Percentiles rank a stretch among this genome's conserved stretches.
Evolutionary conservation across 2,329 filamentous ascomycete species (phyloP).

Genomic region (Monosporascus sp.): DNA sequence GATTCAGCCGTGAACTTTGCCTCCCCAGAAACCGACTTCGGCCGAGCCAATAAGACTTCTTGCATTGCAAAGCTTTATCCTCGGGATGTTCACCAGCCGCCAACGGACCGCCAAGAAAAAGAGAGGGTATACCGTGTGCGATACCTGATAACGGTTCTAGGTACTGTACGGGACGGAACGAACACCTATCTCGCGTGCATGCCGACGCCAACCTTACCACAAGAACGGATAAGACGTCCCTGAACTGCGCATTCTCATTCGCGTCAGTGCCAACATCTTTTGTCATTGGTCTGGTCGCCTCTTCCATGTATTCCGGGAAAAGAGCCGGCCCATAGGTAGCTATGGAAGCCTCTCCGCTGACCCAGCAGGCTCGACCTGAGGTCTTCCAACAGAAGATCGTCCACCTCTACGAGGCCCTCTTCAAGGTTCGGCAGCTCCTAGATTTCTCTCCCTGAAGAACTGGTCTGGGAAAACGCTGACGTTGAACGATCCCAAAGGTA

Average conservation of each 20-base stretch:
- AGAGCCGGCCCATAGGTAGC: constrained; percentile 5
- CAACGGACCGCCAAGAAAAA: not conserved
- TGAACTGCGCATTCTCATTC: not conserved
- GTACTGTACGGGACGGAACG: not conserved
- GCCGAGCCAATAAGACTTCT: constrained; percentile 32
- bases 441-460: constrained; percentile 11
- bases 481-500: constrained; percentile 21
- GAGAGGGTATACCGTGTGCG: not conserved
- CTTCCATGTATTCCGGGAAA: constrained; percentile 6
- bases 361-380: constrained; percentile 84
- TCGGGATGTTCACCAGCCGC: not conserved
- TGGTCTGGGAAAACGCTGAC: constrained; percentile 19
- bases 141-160: not conserved
- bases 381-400: constrained; percentile 93
- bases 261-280: not conserved
- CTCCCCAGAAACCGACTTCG: constrained; percentile 18
- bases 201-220: no score
- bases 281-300: not conserved
- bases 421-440: constrained; percentile 52
- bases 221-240: not conserved
- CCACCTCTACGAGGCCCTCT: constrained; percentile 78
- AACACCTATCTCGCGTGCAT: not conserved
- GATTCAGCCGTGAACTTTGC: not conserved
- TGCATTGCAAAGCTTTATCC: constrained; percentile 23
- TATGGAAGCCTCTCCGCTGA: constrained; percentile 90